These are phyloP conservation scores for Capsicum baccatum DNA, from an alignment of 257 asterid species.

Conservation along the genomic window DNA sequence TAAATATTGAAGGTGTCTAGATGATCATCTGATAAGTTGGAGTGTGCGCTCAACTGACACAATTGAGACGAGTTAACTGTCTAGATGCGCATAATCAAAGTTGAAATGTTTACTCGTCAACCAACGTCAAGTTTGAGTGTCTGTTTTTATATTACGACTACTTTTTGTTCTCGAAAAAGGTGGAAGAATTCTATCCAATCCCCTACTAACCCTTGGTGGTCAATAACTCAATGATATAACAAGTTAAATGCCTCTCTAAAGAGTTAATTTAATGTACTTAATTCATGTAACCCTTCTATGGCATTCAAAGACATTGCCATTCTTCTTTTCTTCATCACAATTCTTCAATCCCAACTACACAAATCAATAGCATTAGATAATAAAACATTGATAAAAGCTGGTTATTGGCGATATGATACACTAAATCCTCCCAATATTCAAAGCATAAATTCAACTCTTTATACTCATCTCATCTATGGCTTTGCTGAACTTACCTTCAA, in stretches of 20 bases:
- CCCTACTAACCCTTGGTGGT: background rate
- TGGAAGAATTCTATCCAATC: too few relatives aligned
- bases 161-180: too few relatives aligned
- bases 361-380: background rate
- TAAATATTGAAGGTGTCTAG: too few relatives aligned
- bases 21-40: too few relatives aligned
- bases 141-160: too few relatives aligned
- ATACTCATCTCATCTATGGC: background rate
- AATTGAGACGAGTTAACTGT: too few relatives aligned
- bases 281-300: background rate
- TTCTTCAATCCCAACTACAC: background rate
- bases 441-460: conserved; percentile 18
- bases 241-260: background rate
- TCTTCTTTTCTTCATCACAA: background rate
- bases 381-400: background rate
- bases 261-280: background rate
- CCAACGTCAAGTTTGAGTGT: too few relatives aligned
- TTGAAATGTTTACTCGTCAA: too few relatives aligned
- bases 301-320: background rate
- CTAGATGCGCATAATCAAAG: too few relatives aligned
- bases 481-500: background rate
- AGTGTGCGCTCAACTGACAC: too few relatives aligned
- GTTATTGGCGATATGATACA: background rate
- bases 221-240: background rate
- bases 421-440: background rate